Conservation (phyloP, 2,329 filamentous ascomycete genomes). For the Curvularia sp. region DNA sequence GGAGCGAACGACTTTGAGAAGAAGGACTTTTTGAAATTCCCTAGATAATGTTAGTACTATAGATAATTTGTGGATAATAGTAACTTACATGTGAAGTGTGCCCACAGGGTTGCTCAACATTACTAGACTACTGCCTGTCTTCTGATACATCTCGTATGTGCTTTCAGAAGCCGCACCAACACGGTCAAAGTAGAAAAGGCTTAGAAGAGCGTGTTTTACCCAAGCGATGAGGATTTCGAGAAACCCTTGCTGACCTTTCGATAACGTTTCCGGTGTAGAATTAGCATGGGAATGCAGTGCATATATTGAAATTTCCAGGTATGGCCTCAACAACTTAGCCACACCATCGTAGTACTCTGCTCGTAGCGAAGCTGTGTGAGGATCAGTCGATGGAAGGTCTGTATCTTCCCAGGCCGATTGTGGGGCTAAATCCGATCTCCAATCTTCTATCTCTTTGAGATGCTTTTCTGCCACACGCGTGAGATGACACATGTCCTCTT, state of each 20-base stretch:
- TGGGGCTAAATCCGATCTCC: neutral
- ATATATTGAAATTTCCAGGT: neutral
- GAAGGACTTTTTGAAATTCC: too few species aligned
- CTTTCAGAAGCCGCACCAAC: neutral
- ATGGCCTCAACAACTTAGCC: neutral
- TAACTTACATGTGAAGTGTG: neutral
- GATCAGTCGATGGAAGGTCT: slow-evolving; percentile 2
- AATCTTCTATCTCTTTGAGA: neutral
- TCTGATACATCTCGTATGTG: neutral
- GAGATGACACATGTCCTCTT: neutral
- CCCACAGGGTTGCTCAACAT: neutral
- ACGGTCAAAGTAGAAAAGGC: neutral
- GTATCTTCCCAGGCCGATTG: neutral
- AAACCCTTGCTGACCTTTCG: neutral
- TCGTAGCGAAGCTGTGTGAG: slow-evolving; percentile 7
- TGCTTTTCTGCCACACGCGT: neutral
- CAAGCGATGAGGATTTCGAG: neutral
- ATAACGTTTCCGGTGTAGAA: neutral
- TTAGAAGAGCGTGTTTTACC: neutral
- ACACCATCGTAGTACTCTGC: slow-evolving; percentile 6
- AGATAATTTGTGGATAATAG: neutral
- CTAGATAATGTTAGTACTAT: neutral
- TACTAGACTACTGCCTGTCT: neutral
- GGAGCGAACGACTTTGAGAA: too few species aligned
- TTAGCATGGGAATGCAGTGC: neutral